Evolutionary conservation across 495 filamentous ascomycete species (phyloP), one percentile per base, ranked within the genome.

Genomic region (Penicillium ucsense): DNA sequence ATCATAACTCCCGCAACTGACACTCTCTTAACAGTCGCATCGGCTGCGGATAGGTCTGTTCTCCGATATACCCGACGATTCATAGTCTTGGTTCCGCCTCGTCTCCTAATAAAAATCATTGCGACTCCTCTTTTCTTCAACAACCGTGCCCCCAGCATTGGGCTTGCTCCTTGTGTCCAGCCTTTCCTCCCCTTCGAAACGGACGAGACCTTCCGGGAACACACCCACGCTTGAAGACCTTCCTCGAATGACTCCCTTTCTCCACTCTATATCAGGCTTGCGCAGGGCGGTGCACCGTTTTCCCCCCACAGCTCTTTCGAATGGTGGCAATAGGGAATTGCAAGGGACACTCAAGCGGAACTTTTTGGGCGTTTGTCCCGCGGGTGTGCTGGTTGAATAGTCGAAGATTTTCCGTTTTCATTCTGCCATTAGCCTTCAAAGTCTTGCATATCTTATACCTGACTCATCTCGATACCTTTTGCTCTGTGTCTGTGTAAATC

Each of bases 21-120:
- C 20, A 20, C 20, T 20, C 20, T 20, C 20, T 20, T 20, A 20
- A 20, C 49, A 74, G 70, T 74, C 67, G 45, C 70, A 74, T 59
- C 70, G 70, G 38, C 56, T 74, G 66, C 70, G 70, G 52, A 74
- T 74, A 72, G 70, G 70, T 38, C 50, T 74, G 32, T 70, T 74
- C 48, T 70, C 70, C 43, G 63, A 67, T 41, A 56, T 62, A 52
- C 63, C 61, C 31, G 70, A 74, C 41, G 70, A 74, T 32, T 59
- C 52, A 62, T 74, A 70, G 59, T 54, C 31, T 41, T 41, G 46
- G 35, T 47, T 53, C 51, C 47, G 31, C n/a, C n/a, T 48, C 48
- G 47, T 60, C 49, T 33, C 42, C 34, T 49, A 53, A 36, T 32
- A 3, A 41, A 20, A 20, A 20, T 20, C 20, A 20, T 20, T 54